Percentiles rank a stretch among this genome's conserved stretches.
Conservation (phyloP, 805 yeast genomes). For the Lipomyces japonicus region DNA sequence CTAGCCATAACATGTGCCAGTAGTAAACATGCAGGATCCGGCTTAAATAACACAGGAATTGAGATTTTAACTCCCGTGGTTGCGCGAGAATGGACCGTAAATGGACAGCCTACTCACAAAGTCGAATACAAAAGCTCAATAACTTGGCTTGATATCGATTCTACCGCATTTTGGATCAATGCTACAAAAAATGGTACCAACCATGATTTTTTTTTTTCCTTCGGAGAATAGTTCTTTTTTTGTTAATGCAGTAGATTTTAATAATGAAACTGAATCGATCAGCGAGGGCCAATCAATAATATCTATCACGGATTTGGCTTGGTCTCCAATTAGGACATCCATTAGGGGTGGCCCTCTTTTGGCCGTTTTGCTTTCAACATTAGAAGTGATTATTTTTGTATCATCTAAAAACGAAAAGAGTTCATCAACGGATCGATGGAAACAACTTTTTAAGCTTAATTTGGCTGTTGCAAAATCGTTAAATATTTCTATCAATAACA, state of each 20-base stretch:
- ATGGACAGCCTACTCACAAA: background rate
- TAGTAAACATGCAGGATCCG: background rate
- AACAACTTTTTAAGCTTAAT: background rate
- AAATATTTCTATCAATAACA: background rate
- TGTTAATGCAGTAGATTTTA: background rate
- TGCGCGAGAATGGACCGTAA: slow-evolving; percentile 6
- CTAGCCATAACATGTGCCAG: slow-evolving; percentile 5
- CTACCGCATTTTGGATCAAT: background rate
- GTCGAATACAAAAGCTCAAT: background rate
- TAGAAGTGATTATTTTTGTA: background rate
- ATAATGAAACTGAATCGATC: background rate
- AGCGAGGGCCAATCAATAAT: background rate
- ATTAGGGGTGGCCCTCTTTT: slow-evolving; percentile 1
- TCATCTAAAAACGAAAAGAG: background rate
- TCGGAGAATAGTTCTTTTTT: background rate
- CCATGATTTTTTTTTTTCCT: background rate
- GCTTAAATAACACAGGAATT: slow-evolving; percentile 2
- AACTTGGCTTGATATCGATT: background rate
- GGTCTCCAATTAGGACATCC: slow-evolving; percentile 8
- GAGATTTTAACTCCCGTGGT: slow-evolving; percentile 3
- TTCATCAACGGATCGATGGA: slow-evolving; percentile 2
- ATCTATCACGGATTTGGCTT: slow-evolving; percentile 1
- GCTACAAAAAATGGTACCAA: background rate
- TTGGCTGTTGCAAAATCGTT: background rate
- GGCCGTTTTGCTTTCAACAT: slow-evolving; percentile 1